phyloP scores from a whole-genome alignment of 768 basidiomycete species.

The Coprinellus micaceus region DNA sequence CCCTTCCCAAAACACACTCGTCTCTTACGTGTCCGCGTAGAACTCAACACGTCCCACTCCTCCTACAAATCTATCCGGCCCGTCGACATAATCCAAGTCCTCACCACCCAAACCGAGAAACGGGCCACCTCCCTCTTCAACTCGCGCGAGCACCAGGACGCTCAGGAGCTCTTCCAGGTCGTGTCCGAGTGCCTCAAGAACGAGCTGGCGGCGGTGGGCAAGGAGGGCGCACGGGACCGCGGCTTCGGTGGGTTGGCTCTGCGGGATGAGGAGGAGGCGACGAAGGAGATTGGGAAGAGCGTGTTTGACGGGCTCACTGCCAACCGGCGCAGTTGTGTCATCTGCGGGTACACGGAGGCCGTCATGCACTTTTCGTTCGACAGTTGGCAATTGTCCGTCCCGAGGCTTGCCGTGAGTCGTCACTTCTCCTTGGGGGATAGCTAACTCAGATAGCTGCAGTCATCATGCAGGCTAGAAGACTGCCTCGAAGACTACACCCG shows the following conservation, averaged over 20 bases:
- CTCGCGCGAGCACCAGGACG: slow-evolving; percentile 95
- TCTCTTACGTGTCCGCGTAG: too few species aligned
- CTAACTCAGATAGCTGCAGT: slow-evolving; percentile 30
- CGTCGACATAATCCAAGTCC: slow-evolving; percentile 62
- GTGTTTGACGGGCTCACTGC: slow-evolving; percentile 91
- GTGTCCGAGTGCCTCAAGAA: slow-evolving; percentile 86
- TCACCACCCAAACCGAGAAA: slow-evolving; percentile 52
- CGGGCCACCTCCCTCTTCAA: slow-evolving; percentile 66
- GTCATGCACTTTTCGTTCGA: slow-evolving; percentile 91
- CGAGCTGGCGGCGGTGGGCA: slow-evolving; percentile 71
- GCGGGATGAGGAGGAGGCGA: slow-evolving; percentile 10
- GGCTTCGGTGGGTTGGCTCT: slow-evolving; percentile 59
- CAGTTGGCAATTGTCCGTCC: slow-evolving; percentile 77
- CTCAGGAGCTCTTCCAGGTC: slow-evolving; percentile 96
- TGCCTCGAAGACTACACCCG: slow-evolving; percentile 87
- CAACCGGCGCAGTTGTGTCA: slow-evolving; percentile 80
- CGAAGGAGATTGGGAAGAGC: slow-evolving; percentile 43
- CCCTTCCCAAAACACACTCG: not conserved
- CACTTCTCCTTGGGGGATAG: not conserved
- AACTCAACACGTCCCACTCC: slow-evolving; percentile 58
- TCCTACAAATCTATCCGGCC: slow-evolving; percentile 67
- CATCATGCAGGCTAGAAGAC: slow-evolving; percentile 69
- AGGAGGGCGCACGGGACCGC: slow-evolving; percentile 65
- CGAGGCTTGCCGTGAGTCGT: slow-evolving; percentile 53
- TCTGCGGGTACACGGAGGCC: slow-evolving; percentile 91